Conservation (phyloP, 1,139 yeast species). For the Lodderomyces pseudojiufengensis region DNA sequence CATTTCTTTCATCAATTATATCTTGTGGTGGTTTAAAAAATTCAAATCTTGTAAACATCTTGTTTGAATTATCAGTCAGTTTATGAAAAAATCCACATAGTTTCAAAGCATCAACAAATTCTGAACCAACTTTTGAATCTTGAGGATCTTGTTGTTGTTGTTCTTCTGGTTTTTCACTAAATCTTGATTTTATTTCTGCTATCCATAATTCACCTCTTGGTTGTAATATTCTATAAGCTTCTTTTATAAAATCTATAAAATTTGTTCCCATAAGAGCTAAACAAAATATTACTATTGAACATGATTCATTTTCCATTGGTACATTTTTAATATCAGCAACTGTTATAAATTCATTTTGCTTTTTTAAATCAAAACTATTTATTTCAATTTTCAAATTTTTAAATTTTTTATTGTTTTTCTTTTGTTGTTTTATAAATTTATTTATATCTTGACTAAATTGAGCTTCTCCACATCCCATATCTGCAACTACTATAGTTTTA, state of each 20-base stretch:
- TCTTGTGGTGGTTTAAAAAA: constrained; percentile 84
- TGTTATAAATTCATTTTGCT: constrained; percentile 81
- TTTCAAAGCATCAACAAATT: constrained; percentile 75
- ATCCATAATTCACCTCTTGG: constrained; percentile 97
- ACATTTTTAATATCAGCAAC: constrained; percentile 94
- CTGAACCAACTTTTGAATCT: constrained; percentile 48
- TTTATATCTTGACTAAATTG: constrained; percentile 68
- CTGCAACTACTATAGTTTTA: constrained; percentile 73
- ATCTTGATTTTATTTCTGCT: constrained; percentile 93
- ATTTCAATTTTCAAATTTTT: constrained; percentile 53
- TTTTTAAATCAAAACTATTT: constrained; percentile 87
- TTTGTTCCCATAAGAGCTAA: constrained; percentile 97
- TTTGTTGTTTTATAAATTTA: constrained; percentile 41
- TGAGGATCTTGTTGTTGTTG: constrained; percentile 22
- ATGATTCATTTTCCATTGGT: constrained; percentile 74
- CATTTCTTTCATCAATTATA: constrained; percentile 60
- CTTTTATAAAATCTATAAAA: constrained; percentile 84
- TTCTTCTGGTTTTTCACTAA: constrained; percentile 48
- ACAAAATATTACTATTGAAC: constrained; percentile 85
- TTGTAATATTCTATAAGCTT: constrained; percentile 80
- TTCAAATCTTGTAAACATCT: constrained; percentile 93
- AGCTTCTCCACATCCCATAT: constrained; percentile 99
- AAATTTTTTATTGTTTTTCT: constrained; percentile 34
- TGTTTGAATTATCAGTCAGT: constrained; percentile 79
- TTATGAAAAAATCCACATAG: constrained; percentile 83